Percentiles rank a stretch among this genome's conserved stretches.
Evolutionary conservation across 2,329 filamentous ascomycete species (phyloP).

Genomic region (Coniochaeta pulveracea): DNA sequence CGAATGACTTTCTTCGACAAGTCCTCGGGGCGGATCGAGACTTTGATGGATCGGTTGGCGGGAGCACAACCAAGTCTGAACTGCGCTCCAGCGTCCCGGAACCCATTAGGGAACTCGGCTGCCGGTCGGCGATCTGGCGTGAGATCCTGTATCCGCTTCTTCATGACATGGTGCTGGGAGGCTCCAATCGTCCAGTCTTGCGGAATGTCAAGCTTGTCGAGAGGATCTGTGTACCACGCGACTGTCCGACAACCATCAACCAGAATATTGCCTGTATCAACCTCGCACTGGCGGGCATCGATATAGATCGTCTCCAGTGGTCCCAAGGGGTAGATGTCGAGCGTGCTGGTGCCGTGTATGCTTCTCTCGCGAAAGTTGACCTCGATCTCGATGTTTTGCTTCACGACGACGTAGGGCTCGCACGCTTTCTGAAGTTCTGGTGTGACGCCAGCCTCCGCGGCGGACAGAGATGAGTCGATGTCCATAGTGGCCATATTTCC

Average conservation of each 20-base stretch:
- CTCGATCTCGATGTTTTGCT: constrained; percentile 83
- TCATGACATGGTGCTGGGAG: constrained; percentile 64
- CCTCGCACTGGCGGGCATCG: constrained; percentile 51
- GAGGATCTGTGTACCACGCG: constrained; percentile 51
- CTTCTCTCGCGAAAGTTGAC: constrained; percentile 70
- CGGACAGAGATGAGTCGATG: constrained; percentile 6
- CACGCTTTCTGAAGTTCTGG: constrained; percentile 8
- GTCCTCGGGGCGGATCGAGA: constrained; percentile 25
- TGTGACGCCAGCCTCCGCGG: constrained; percentile 6
- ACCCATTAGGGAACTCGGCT: constrained; percentile 44
- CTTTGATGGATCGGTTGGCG: constrained; percentile 37
- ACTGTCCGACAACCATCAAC: constrained; percentile 33
- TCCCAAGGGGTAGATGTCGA: constrained; percentile 59
- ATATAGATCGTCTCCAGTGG: constrained; percentile 47
- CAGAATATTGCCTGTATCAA: constrained; percentile 41
- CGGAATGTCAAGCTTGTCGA: constrained; percentile 52
- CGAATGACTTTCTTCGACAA: too few species aligned
- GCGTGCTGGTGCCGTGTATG: constrained; percentile 68
- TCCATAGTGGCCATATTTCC: constrained; percentile 17
- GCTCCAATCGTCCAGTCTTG: constrained; percentile 50
- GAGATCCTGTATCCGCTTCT: constrained; percentile 50
- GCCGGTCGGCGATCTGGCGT: constrained; percentile 35
- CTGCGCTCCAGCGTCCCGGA: constrained; percentile 29
- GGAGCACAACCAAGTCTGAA: constrained; percentile 39
- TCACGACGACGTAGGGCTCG: constrained; percentile 46